These are phyloP conservation scores for Tephrocybe sp. DNA, from an alignment of 768 basidiomycete species.

Conservation along the genomic window DNA sequence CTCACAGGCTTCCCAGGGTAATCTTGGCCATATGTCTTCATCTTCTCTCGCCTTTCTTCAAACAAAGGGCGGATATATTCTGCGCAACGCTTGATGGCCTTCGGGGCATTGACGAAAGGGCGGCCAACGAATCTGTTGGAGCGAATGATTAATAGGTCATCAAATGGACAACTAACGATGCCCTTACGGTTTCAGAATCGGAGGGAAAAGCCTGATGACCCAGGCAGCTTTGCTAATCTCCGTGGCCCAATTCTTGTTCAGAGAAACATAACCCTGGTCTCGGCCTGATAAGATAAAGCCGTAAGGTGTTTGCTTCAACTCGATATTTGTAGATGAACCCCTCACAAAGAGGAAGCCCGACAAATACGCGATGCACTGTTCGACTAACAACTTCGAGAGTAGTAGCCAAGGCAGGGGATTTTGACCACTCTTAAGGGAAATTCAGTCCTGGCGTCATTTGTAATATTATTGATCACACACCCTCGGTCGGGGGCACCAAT, in stretches of 20 bases:
- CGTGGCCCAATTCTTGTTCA: conserved; percentile 17
- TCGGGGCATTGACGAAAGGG: conserved; percentile 5
- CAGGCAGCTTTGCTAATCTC: conserved; percentile 16
- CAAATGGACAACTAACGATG: not conserved
- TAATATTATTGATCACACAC: not conserved
- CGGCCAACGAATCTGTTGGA: conserved; percentile 1
- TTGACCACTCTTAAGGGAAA: conserved; percentile 3
- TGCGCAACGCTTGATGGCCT: not conserved
- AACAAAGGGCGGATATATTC: conserved; percentile 25
- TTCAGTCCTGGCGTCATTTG: not conserved
- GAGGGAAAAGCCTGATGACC: conserved; percentile 23
- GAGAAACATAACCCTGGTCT: conserved; percentile 15
- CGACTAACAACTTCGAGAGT: conserved; percentile 21
- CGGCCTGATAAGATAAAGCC: conserved; percentile 14
- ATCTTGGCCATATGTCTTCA: conserved; percentile 21
- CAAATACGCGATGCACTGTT: conserved; percentile 22
- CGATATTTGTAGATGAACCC: not conserved
- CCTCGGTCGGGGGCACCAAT: not conserved
- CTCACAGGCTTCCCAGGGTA: conserved; percentile 27
- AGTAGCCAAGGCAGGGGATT: conserved; percentile 7
- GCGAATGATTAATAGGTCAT: not conserved
- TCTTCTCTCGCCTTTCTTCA: conserved; percentile 22
- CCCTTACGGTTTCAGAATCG: conserved; percentile 23
- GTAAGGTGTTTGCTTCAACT: not conserved
- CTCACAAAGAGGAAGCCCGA: conserved; percentile 25